These are phyloP conservation scores for Colletotrichum camelliae DNA, from an alignment of 2,329 filamentous ascomycete genomes.

Conservation along the genomic window DNA sequence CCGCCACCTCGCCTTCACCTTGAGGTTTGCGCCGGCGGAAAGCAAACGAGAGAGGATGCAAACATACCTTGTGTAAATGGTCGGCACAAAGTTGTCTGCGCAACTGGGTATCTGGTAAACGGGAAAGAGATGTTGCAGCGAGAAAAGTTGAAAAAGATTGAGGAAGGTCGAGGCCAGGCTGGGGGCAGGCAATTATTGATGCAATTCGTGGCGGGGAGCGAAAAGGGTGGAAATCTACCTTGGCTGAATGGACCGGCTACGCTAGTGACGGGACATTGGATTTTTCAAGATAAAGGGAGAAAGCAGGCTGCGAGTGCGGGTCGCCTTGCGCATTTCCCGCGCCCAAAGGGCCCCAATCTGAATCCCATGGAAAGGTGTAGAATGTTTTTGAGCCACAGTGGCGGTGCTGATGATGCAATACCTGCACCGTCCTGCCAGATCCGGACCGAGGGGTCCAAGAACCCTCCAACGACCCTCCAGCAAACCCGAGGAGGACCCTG, in stretches of 20 bases:
- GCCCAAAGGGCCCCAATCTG: conserved; percentile 15
- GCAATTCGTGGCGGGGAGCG: conserved; percentile 19
- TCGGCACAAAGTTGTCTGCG: neutral
- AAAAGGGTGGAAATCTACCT: conserved; percentile 19
- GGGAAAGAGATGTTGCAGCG: neutral
- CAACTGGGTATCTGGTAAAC: conserved; percentile 20
- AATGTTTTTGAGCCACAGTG: conserved; percentile 26
- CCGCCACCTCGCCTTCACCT: neutral
- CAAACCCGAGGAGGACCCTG: conserved; percentile 7
- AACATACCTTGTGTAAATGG: conserved; percentile 2
- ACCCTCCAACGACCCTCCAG: neutral
- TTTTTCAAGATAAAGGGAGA: conserved; percentile 25
- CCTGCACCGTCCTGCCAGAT: neutral
- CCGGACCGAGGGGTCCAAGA: neutral
- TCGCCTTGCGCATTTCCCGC: conserved; percentile 20
- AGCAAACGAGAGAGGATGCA: neutral
- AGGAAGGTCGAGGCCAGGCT: neutral
- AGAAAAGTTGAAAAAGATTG: neutral
- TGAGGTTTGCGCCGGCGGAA: neutral
- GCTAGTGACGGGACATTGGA: conserved; percentile 18
- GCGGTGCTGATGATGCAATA: conserved; percentile 25
- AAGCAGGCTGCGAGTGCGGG: conserved; percentile 21
- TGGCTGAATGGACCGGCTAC: conserved; percentile 8
- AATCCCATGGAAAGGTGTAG: conserved; percentile 24
- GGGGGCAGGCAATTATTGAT: conserved; percentile 19